Evolutionary conservation across 306 rosid genomes (phyloP).

Genomic region (Fragaria iinumae): DNA sequence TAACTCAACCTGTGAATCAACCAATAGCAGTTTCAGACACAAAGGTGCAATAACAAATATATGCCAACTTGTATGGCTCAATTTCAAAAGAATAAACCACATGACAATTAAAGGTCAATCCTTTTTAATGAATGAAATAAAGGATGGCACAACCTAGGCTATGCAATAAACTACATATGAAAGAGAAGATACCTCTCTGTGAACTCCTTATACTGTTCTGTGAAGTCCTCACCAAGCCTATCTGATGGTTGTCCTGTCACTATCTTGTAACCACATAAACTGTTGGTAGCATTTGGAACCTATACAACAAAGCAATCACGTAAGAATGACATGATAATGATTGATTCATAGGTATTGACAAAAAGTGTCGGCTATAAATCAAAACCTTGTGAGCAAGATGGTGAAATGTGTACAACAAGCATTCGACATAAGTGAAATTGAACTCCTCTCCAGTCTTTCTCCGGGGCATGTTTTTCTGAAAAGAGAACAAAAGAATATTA

Average conservation of each 20-base stretch:
- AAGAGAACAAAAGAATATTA: not conserved
- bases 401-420: slow-evolving; percentile 90
- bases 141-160: not conserved
- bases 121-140: not conserved
- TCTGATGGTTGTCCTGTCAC: slow-evolving; percentile 99
- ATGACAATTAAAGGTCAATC: not conserved
- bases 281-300: slow-evolving; percentile 99
- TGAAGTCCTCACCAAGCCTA: slow-evolving; percentile 97
- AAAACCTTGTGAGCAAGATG: slow-evolving; percentile 92
- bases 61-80: not conserved
- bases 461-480: slow-evolving; percentile 84
- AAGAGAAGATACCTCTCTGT: slow-evolving; percentile 64
- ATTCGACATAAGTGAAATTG: slow-evolving; percentile 91
- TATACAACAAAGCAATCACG: slow-evolving; percentile 29
- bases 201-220: slow-evolving; percentile 68
- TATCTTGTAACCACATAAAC: slow-evolving; percentile 94
- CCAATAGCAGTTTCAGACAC: not conserved
- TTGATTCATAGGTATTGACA: slow-evolving; percentile 3
- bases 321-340: slow-evolving; percentile 14
- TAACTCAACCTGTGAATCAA: slow-evolving; percentile 65
- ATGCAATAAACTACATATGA: slow-evolving; percentile 14
- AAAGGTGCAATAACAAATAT: not conserved
- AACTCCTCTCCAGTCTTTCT: slow-evolving; percentile 92
- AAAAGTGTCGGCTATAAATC: slow-evolving; percentile 21
- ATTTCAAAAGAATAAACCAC: not conserved